Conservation (phyloP, 176 grass and related monocot species). For the Eragrostis nindensis region DNA sequence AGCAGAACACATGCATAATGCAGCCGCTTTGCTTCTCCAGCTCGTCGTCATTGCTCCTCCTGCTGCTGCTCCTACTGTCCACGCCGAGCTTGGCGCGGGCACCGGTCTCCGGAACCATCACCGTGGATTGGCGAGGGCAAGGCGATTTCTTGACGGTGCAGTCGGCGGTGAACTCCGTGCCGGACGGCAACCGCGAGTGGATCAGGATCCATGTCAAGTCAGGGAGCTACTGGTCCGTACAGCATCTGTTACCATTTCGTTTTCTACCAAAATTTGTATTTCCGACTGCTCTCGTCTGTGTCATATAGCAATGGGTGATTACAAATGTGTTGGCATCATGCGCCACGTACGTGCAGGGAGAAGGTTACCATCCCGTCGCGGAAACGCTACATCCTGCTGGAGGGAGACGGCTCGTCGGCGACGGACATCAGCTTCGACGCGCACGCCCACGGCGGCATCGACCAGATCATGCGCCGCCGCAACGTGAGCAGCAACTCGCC, state of each 20-base stretch:
- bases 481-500: background rate
- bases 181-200: slow-evolving; percentile 57
- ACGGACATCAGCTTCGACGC: slow-evolving; percentile 25
- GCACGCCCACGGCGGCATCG: background rate
- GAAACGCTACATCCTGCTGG: slow-evolving; percentile 53
- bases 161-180: slow-evolving; percentile 49
- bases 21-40: background rate
- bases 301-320: no score
- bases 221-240: slow-evolving; percentile 56
- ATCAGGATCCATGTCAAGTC: slow-evolving; percentile 45
- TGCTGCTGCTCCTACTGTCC: background rate
- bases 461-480: background rate
- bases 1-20: background rate
- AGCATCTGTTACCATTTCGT: background rate
- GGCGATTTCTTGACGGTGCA: slow-evolving; percentile 58
- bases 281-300: no score
- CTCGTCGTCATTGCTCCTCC: background rate
- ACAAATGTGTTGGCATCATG: background rate
- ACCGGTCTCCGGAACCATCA: slow-evolving; percentile 28
- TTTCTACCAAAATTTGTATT: background rate
- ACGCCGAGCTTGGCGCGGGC: background rate
- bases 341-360: slow-evolving; percentile 37
- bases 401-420: slow-evolving; percentile 38
- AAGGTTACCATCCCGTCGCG: slow-evolving; percentile 28
- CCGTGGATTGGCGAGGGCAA: slow-evolving; percentile 28